Conservation (phyloP, 176 grass and related monocot species). For the Stipa capillata region DNA sequence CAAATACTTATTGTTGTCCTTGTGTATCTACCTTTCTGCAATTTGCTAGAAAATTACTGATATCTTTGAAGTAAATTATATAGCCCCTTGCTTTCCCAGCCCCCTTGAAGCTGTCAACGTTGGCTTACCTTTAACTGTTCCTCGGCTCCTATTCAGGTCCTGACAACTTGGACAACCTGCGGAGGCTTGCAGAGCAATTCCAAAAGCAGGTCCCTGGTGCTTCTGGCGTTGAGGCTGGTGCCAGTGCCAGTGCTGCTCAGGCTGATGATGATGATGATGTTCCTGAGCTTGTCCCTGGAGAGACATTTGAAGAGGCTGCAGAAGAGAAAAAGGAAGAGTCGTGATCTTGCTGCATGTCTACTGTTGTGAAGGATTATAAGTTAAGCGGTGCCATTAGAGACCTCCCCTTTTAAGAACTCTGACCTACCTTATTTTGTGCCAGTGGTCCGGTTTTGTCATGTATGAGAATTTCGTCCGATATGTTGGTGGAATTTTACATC, state of each 20-base stretch:
- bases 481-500: conserved; percentile 36
- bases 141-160: conserved; percentile 60
- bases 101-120: neutral
- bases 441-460: conserved; percentile 33
- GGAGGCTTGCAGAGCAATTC: conserved; percentile 86
- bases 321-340: conserved; percentile 67
- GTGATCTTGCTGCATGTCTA: conserved; percentile 20
- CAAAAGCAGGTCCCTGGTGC: conserved; percentile 71
- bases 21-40: neutral
- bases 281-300: conserved; percentile 78
- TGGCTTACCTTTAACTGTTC: neutral
- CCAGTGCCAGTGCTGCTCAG: conserved; percentile 23
- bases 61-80: neutral
- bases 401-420: conserved; percentile 28
- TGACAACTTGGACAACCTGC: conserved; percentile 92
- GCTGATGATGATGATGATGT: conserved; percentile 71
- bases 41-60: neutral
- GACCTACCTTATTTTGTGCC: conserved; percentile 43
- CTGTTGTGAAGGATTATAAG: conserved; percentile 34
- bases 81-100: neutral
- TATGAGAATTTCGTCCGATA: neutral
- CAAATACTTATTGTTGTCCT: neutral
- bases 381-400: conserved; percentile 26
- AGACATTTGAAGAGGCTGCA: conserved; percentile 83
- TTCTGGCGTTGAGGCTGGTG: conserved; percentile 35